Conservation (phyloP, 2,329 filamentous ascomycete species). For the Hymenoscyphus salicellus region DNA sequence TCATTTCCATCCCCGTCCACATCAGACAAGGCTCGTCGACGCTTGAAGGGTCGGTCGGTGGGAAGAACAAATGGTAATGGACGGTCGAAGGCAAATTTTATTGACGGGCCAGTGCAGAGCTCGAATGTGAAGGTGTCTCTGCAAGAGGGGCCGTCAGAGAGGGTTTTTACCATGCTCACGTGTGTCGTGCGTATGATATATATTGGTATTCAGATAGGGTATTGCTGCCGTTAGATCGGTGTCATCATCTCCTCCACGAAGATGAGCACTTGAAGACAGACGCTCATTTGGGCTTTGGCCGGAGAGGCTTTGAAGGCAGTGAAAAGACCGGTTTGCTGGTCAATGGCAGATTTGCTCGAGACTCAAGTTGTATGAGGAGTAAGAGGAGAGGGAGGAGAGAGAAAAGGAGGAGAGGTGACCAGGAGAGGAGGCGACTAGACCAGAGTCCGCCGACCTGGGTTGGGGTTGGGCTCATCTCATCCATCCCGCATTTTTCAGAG, state of each 20-base stretch:
- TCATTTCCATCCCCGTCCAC: slow-evolving; percentile 34
- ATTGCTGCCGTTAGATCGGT: slow-evolving; percentile 24
- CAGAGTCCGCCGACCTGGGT: slow-evolving; percentile 7
- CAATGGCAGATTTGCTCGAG: neutral
- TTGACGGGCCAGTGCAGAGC: slow-evolving; percentile 33
- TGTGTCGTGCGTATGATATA: slow-evolving; percentile 9
- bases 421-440: neutral
- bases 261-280: slow-evolving; percentile 32
- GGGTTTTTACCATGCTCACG: slow-evolving; percentile 35
- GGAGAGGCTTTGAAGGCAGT: neutral
- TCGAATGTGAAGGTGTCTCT: slow-evolving; percentile 39
- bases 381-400: neutral
- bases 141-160: slow-evolving; percentile 21
- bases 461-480: slow-evolving; percentile 13
- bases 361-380: neutral
- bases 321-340: neutral
- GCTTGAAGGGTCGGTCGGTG: slow-evolving; percentile 31
- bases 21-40: slow-evolving; percentile 36
- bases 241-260: slow-evolving; percentile 37
- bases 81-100: slow-evolving; percentile 38
- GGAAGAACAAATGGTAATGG: slow-evolving; percentile 26
- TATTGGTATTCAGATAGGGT: slow-evolving; percentile 2
- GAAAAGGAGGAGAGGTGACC: neutral
- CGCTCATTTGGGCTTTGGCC: slow-evolving; percentile 30
- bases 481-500: slow-evolving; percentile 8